Percentiles rank a stretch among this genome's conserved stretches.
phyloP scores from a whole-genome alignment of 2,329 filamentous ascomycete genomes.

The Colletotrichum liaoningense region DNA sequence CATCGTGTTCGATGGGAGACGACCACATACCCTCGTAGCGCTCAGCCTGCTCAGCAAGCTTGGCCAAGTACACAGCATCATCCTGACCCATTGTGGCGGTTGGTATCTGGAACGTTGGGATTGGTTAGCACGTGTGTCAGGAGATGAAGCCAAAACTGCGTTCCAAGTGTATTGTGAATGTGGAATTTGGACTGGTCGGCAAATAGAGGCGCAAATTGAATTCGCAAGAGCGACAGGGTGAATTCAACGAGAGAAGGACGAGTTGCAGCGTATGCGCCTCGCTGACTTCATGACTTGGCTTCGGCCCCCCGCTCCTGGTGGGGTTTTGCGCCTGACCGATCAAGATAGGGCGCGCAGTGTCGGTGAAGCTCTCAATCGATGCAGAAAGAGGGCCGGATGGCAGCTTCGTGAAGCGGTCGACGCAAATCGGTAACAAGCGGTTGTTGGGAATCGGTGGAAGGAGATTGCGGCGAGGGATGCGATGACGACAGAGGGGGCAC shows the following conservation, averaged over 20 bases:
- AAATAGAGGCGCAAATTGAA: conserved; percentile 1
- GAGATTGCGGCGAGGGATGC: conserved; percentile 41
- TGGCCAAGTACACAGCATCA: conserved; percentile 99
- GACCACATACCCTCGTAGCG: conserved; percentile 91
- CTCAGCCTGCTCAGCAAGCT: conserved; percentile 99
- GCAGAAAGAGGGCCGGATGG: neutral
- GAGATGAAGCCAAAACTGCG: conserved; percentile 2
- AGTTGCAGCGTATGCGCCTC: conserved; percentile 35
- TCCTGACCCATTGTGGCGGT: conserved; percentile 93
- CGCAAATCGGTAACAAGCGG: conserved; percentile 6
- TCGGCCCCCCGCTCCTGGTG: conserved; percentile 36
- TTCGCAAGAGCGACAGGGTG: neutral
- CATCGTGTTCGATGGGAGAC: conserved; percentile 12
- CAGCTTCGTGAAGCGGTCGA: conserved; percentile 23
- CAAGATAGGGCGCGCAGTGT: conserved; percentile 29
- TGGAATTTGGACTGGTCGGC: neutral
- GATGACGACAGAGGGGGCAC: conserved; percentile 55
- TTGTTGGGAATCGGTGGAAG: conserved; percentile 32
- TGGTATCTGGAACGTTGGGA: conserved; percentile 36
- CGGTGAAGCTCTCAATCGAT: conserved; percentile 29
- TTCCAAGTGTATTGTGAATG: neutral
- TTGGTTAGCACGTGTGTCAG: conserved; percentile 27
- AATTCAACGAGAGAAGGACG: conserved; percentile 4
- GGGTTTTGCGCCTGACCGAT: conserved; percentile 36
- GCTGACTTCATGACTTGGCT: conserved; percentile 36